phyloP scores from a whole-genome alignment of 1,284 basidiomycete species.

The Papiliotrema laurentii region DNA sequence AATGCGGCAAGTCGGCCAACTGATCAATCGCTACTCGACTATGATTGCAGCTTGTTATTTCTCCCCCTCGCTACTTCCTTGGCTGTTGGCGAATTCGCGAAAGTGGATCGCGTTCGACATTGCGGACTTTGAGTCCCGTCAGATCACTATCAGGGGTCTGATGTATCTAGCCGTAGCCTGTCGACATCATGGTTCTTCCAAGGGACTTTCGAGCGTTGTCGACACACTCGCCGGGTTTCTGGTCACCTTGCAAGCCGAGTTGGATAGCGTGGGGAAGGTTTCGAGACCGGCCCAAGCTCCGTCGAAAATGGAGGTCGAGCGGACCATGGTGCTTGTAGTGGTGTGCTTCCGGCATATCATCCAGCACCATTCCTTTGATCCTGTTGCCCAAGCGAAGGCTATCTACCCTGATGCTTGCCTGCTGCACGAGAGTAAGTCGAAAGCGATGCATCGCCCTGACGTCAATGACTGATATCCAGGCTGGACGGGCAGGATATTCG shows the following conservation, averaged over 20 bases:
- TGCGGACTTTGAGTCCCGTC: slow-evolving; percentile 66
- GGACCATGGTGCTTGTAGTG: slow-evolving; percentile 55
- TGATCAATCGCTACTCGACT: slow-evolving; percentile 80
- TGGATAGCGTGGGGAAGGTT: slow-evolving; percentile 25
- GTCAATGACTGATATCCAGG: slow-evolving; percentile 46
- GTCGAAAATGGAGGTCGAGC: slow-evolving; percentile 35
- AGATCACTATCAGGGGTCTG: slow-evolving; percentile 70
- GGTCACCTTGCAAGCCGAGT: slow-evolving; percentile 59
- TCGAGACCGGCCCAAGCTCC: slow-evolving; percentile 16
- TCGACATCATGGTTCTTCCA: slow-evolving; percentile 57
- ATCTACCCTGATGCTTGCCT: slow-evolving; percentile 66
- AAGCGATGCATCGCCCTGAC: background rate
- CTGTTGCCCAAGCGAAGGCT: slow-evolving; percentile 14
- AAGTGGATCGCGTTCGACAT: slow-evolving; percentile 55
- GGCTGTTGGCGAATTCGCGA: slow-evolving; percentile 53
- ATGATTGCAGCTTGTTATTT: slow-evolving; percentile 73
- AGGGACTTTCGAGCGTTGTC: slow-evolving; percentile 50
- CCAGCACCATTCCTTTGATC: slow-evolving; percentile 53
- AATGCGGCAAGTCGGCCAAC: slow-evolving; percentile 63
- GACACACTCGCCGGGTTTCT: slow-evolving; percentile 61
- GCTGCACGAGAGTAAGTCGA: slow-evolving; percentile 57
- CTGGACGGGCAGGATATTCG: slow-evolving; percentile 61
- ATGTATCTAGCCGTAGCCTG: slow-evolving; percentile 69
- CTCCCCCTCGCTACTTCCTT: slow-evolving; percentile 56
- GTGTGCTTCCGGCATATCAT: slow-evolving; percentile 62